Conservation (phyloP, 352 stramenopile species). For the Globisporangium uncinulatum region DNA sequence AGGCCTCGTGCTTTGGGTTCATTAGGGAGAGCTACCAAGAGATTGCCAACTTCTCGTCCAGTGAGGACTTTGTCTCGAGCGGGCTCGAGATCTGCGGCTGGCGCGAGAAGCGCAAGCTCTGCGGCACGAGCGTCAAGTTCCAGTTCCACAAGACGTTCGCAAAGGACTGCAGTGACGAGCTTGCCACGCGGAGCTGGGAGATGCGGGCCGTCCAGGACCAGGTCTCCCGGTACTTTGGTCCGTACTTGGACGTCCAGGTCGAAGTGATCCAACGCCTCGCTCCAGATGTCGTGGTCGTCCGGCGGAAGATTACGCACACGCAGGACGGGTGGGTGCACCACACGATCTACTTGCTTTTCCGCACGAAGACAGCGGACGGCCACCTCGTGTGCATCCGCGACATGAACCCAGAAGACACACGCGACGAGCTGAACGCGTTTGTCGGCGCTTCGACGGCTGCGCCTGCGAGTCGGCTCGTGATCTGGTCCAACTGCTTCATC, state of each 20-base stretch:
- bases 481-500: slow-evolving; percentile 62
- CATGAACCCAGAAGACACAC: slow-evolving; percentile 40
- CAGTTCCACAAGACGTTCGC: slow-evolving; percentile 56
- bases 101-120: slow-evolving; percentile 53
- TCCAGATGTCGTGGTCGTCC: slow-evolving; percentile 47
- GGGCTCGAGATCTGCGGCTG: slow-evolving; percentile 54
- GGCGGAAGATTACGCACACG: slow-evolving; percentile 50
- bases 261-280: slow-evolving; percentile 49
- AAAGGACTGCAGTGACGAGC: slow-evolving; percentile 44
- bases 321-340: slow-evolving; percentile 51
- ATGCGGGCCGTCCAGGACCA: slow-evolving; percentile 52
- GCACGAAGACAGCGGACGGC: slow-evolving; percentile 55
- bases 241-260: slow-evolving; percentile 42
- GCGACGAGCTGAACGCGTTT: slow-evolving; percentile 25
- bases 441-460: slow-evolving; percentile 10
- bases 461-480: slow-evolving; percentile 21
- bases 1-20: slow-evolving; percentile 31
- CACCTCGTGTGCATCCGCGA: slow-evolving; percentile 66
- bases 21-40: slow-evolving; percentile 48
- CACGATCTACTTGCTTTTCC: slow-evolving; percentile 70
- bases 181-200: slow-evolving; percentile 42
- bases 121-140: slow-evolving; percentile 47
- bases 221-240: slow-evolving; percentile 48
- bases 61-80: slow-evolving; percentile 42
- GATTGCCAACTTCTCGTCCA: slow-evolving; percentile 41